Percentiles rank a stretch among this genome's conserved stretches.
Evolutionary conservation across 495 filamentous ascomycete species (phyloP).

Genomic region (Neurospora hispaniola): DNA sequence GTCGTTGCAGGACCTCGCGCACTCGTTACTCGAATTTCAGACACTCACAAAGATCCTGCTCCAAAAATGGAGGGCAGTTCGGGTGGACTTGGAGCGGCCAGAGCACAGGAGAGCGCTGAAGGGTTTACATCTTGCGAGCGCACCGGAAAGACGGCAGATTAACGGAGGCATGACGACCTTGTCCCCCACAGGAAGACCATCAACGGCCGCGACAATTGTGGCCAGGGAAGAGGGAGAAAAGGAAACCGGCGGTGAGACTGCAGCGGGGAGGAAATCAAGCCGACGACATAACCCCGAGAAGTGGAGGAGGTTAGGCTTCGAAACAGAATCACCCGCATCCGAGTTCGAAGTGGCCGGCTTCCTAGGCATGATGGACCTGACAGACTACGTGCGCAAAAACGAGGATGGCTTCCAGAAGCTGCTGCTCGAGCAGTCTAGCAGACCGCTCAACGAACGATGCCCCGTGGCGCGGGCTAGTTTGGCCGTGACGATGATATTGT

Average conservation of each 20-base stretch:
- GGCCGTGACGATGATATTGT: slow-evolving; percentile 76
- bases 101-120: slow-evolving; percentile 86
- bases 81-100: slow-evolving; percentile 70
- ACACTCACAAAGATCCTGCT: slow-evolving; percentile 81
- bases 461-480: slow-evolving; percentile 82
- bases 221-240: neutral
- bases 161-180: slow-evolving; percentile 18
- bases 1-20: slow-evolving; percentile 84
- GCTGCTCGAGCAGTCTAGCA: slow-evolving; percentile 78
- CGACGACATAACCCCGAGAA: slow-evolving; percentile 79
- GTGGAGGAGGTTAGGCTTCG: slow-evolving; percentile 87
- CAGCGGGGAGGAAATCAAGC: slow-evolving; percentile 18
- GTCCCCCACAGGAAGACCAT: slow-evolving; percentile 13
- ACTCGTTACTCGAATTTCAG: slow-evolving; percentile 91
- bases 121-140: slow-evolving; percentile 72
- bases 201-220: neutral
- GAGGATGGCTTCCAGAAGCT: slow-evolving; percentile 88
- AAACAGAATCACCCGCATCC: slow-evolving; percentile 70
- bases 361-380: slow-evolving; percentile 94
- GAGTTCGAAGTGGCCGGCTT: slow-evolving; percentile 86
- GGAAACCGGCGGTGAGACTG: neutral
- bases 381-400: slow-evolving; percentile 82
- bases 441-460: slow-evolving; percentile 61
- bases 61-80: slow-evolving; percentile 80
- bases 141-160: slow-evolving; percentile 43